Percentiles rank a stretch among this genome's conserved stretches.
Evolutionary conservation across 306 rosid genomes (phyloP).

Genomic region (Alnus rubra): DNA sequence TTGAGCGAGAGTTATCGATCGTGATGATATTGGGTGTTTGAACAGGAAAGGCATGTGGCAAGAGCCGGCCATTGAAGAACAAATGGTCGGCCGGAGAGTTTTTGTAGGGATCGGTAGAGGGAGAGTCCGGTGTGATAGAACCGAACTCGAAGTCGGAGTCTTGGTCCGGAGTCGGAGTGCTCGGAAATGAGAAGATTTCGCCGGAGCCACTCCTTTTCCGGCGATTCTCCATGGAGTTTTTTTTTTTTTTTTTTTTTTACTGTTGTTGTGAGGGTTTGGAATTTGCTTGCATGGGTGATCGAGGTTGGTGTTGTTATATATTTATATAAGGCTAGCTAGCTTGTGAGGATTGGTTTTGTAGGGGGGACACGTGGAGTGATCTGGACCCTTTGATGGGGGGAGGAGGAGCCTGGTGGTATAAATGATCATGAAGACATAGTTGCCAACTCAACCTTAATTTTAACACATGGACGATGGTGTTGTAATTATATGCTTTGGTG

Average conservation of each 20-base stretch:
- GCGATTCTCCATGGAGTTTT: conserved; percentile 29
- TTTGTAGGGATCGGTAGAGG: conserved; percentile 49
- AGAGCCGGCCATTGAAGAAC: conserved; percentile 82
- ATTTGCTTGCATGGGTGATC: conserved; percentile 33
- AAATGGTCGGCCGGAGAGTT: conserved; percentile 83
- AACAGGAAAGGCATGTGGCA: conserved; percentile 74
- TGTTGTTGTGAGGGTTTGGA: not conserved
- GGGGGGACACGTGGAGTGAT: conserved; percentile 23
- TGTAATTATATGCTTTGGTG: conserved; percentile 25
- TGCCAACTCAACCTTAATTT: conserved; percentile 36
- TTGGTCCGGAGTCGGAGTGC: conserved; percentile 47
- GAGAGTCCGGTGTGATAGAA: conserved; percentile 63
- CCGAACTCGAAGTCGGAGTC: conserved; percentile 75
- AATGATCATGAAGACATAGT: conserved; percentile 30
- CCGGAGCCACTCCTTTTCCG: conserved; percentile 36
- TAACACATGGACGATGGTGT: conserved; percentile 14
- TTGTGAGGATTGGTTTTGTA: not conserved
- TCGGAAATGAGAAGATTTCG: conserved; percentile 70
- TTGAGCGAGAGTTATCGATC: conserved; percentile 15
- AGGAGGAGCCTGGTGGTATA: conserved; percentile 25
- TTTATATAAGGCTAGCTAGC: not conserved
- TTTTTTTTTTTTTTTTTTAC: too few species aligned
- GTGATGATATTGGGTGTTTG: conserved; percentile 20
- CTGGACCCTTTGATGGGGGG: conserved; percentile 3
- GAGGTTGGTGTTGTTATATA: not conserved